A percentile compares a stretch with the other conserved stretches of the same genome.
Evolutionary conservation across 768 basidiomycete genomes (phyloP).

Genomic region (Pleurotus citrinopileatus): DNA sequence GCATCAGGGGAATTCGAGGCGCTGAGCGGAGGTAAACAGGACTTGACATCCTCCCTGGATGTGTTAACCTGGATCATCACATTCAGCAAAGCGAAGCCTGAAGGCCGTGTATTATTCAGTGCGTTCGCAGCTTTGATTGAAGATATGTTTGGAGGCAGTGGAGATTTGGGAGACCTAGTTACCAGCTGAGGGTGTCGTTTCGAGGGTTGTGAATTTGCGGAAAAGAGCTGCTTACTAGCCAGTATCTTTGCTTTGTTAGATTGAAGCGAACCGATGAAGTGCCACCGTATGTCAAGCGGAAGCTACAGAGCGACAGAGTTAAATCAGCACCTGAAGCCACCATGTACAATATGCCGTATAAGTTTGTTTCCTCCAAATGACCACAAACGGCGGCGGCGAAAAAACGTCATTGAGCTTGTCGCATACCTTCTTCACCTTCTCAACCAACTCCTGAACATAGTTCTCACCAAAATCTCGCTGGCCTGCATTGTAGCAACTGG

Average conservation of each 20-base stretch:
- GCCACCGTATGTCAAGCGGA: slow-evolving; percentile 89
- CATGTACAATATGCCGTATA: not conserved
- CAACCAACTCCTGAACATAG: slow-evolving; percentile 90
- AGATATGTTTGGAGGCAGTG: slow-evolving; percentile 85
- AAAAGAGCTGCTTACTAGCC: slow-evolving; percentile 53
- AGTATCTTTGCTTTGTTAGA: slow-evolving; percentile 92
- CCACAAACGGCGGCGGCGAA: no score
- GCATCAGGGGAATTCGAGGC: slow-evolving; percentile 20
- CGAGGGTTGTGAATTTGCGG: not conserved
- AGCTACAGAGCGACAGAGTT: slow-evolving; percentile 54
- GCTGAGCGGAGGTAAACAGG: slow-evolving; percentile 69
- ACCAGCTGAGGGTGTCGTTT: not conserved
- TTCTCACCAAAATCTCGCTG: slow-evolving; percentile 97
- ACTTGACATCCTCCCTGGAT: slow-evolving; percentile 88
- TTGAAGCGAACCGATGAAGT: slow-evolving; percentile 93
- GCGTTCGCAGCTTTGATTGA: slow-evolving; percentile 78
- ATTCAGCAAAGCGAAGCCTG: slow-evolving; percentile 64
- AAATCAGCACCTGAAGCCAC: not conserved
- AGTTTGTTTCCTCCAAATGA: not conserved
- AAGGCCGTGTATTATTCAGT: slow-evolving; percentile 69
- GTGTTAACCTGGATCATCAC: slow-evolving; percentile 95
- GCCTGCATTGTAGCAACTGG: slow-evolving; percentile 75
- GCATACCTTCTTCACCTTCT: slow-evolving; percentile 70
- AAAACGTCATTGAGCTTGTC: no score
- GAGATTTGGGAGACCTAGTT: slow-evolving; percentile 82